Evolutionary conservation across 2,329 filamentous ascomycete genomes (phyloP), one percentile per base, ranked within the genome.

Genomic region (Aspergillus brunneoviolaceus): DNA sequence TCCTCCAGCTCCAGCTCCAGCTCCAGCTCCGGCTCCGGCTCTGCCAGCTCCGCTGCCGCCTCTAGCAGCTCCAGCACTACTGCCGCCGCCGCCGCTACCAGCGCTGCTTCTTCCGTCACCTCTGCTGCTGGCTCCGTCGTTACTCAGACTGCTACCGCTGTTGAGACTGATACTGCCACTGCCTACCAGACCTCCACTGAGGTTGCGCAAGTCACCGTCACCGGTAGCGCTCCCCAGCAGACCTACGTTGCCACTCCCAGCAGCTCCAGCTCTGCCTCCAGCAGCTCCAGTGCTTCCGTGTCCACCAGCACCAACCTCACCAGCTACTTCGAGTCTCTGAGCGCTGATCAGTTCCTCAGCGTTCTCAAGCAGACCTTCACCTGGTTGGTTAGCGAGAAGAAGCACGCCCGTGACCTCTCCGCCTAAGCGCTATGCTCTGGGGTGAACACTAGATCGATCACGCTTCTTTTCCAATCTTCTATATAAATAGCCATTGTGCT

Each of bases 351-450:
- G 64, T 67, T 73, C 61, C 64, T 74, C 60, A 67, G 54, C 57
- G 45, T 69, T 19, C 60, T 74, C 54, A 69, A 67, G 55, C 58
- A 71, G 58, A 74, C 72, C 31, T 49, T 72, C 50, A 68, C 67
- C 59, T 74, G 72, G 72, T 63, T 74, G 52, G 67, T 72, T 62
- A 69, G 66, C 21, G 67, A 73, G 55, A 70, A 72, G 67, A 66
- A 67, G 61, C 72, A 74, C 63, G 67, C 72, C 23, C 72, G 72
- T 61, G 67, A 69, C 53, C 57, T 71, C 51, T 61, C 67, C 51
- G 58, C 62, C 23, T 73, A 71, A 65, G 65, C 54, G 59, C 62
- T 35, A 71, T 68, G 63, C 66, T 48, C 42, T 49, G 27, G 39
- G 35, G 27, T 51, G 49, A 19, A 29, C 42, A 55, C 54, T 42